Conservation (phyloP, 306 rosid genomes). For the Ziziphus jujuba region DNA sequence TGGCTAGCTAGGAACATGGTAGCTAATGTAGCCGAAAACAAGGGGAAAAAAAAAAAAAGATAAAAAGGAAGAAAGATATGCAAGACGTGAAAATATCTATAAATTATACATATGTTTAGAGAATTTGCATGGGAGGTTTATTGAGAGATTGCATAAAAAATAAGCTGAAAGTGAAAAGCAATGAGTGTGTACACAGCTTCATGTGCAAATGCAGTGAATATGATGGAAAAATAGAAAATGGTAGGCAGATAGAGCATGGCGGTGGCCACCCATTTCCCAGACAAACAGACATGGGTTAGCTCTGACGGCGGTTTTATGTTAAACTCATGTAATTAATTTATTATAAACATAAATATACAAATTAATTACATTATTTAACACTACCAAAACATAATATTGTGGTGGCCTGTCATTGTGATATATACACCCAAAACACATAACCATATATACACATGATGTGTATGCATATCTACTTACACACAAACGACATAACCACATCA, state of each 20-base stretch:
- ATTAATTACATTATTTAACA: not conserved
- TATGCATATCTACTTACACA: too few relatives aligned
- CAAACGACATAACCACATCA: too few relatives aligned
- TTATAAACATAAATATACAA: not conserved
- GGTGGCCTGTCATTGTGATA: too few relatives aligned
- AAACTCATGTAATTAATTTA: not conserved
- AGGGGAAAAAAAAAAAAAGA: not conserved
- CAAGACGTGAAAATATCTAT: not conserved
- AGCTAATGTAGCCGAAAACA: not conserved
- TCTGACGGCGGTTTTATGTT: slow-evolving; percentile 20
- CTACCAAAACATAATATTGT: not conserved
- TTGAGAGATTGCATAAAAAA: not conserved
- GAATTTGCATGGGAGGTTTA: slow-evolving; percentile 3
- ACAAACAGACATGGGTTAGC: slow-evolving; percentile 47
- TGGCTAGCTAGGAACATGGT: too few relatives aligned
- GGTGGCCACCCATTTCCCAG: slow-evolving; percentile 41
- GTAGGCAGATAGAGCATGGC: slow-evolving; percentile 34
- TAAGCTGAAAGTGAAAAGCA: not conserved
- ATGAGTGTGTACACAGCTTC: slow-evolving; percentile 26
- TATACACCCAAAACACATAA: too few relatives aligned
- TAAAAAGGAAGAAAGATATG: not conserved
- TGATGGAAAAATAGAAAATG: slow-evolving; percentile 16
- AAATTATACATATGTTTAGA: not conserved
- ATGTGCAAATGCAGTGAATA: slow-evolving; percentile 2
- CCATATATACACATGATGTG: too few relatives aligned